phyloP scores from a whole-genome alignment of 139 green algal genomes.

The Zygnema cylindricum region DNA sequence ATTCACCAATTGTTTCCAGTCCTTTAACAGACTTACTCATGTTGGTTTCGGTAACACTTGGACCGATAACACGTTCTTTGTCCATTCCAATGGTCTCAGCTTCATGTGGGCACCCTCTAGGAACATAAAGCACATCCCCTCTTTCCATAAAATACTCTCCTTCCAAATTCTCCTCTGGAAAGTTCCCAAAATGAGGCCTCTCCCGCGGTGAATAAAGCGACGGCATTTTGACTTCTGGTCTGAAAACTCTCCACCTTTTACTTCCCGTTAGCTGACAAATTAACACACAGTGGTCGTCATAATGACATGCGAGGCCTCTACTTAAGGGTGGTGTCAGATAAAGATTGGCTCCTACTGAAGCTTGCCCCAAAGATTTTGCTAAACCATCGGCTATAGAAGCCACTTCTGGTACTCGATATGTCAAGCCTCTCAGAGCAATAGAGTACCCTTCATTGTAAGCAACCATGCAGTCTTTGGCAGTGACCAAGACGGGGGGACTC shows the following conservation, averaged over 20 bases:
- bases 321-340: constrained; percentile 26
- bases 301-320: constrained; percentile 25
- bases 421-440: constrained; percentile 32
- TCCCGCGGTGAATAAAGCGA: not conserved
- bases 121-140: constrained; percentile 47
- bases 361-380: constrained; percentile 15
- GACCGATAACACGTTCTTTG: not conserved
- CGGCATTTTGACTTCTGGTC: not conserved
- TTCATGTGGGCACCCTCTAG: constrained; percentile 31
- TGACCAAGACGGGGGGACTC: not conserved
- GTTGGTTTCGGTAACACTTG: not conserved
- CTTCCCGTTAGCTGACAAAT: constrained; percentile 42
- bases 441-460: constrained; percentile 6
- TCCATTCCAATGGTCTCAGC: not conserved
- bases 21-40: not conserved
- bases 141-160: constrained; percentile 6
- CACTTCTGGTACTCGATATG: not conserved
- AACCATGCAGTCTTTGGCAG: constrained; percentile 5
- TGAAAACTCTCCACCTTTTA: constrained; percentile 31
- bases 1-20: too few species aligned
- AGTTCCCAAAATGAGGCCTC: constrained; percentile 13
- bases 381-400: not conserved
- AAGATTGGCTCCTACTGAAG: constrained; percentile 35
- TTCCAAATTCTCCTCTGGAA: not conserved
- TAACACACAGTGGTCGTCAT: constrained; percentile 51